Evolutionary conservation across 2,329 filamentous ascomycete species (phyloP), one percentile per base, ranked within the genome.

Genomic region (Colletotrichum gloeosporioides): DNA sequence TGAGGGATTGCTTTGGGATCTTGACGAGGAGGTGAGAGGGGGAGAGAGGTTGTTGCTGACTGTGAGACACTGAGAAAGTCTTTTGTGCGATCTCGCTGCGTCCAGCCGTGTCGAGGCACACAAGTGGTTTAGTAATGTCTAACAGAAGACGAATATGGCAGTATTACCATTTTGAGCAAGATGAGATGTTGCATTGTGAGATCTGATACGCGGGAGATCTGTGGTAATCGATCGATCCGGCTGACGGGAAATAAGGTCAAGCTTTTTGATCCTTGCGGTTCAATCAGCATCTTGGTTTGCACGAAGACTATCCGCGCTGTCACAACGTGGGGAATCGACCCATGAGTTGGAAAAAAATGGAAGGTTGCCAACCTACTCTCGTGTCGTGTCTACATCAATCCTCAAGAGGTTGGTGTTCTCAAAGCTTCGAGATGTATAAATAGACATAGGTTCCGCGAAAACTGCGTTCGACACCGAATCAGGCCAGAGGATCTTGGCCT

Each of bases 1-100:
- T 83, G 22, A 71, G 73, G 13, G 83, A 84, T 62, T 71, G 32
- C 31, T 64, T 76, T 49, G 49, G 44, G 3, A 69, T 69, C 22
- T 31, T 71, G 27, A 44, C 53, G 10, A 49, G 69, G 44, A 39
- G 67, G 25, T 68, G 49, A 34, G 39, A 9, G 25, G 18, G 44
- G n/a, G 6, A n/a, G 44, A n/a, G 44, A 22, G 44, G 44, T 22
- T 49, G 44, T 49, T 49, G 44, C 44, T 49, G 44, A 49, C 44
- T 49, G 44, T 49, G 44, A n/a, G 44, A 22, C 44, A 10, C 3
- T 49, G 44, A 22, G 44, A 12, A 49, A 49, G 18, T 7, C 44
- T 49, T 49, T 22, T 49, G 44, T 49, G 44, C 10, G 4, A 22
- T 3, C 44, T 49, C 18, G 44, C 44, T 49, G 44, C 44, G 44